Percentiles rank a stretch among this genome's conserved stretches.
Conservation (phyloP, 2,329 filamentous ascomycete genomes). For the Exophiala mesophila region DNA sequence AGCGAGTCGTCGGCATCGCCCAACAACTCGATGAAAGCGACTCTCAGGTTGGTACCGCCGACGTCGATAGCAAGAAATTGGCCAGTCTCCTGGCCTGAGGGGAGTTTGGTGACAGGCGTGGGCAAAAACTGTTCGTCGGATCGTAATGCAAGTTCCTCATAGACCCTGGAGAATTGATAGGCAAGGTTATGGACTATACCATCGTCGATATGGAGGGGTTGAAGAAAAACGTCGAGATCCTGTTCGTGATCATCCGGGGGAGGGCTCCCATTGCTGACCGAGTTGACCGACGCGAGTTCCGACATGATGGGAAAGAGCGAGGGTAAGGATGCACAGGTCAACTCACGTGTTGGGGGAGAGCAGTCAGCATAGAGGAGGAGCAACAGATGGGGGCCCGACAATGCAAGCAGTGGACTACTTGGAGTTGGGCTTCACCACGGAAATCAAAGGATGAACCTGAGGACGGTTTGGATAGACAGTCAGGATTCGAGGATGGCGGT, state of each 20-base stretch:
- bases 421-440: neutral
- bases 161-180: constrained; percentile 42
- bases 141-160: constrained; percentile 39
- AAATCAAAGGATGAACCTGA: constrained; percentile 6
- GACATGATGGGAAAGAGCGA: constrained; percentile 16
- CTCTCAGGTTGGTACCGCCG: constrained; percentile 52
- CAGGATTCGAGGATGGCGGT: constrained; percentile 1
- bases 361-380: neutral
- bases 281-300: constrained; percentile 21
- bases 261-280: constrained; percentile 24
- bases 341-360: neutral
- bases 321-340: neutral
- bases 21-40: constrained; percentile 52
- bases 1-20: constrained; percentile 37
- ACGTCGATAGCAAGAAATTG: constrained; percentile 55
- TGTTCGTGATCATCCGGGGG: constrained; percentile 30
- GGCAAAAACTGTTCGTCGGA: constrained; percentile 46
- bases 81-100: constrained; percentile 50
- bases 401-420: neutral
- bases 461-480: neutral
- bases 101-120: constrained; percentile 43
- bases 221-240: constrained; percentile 37
- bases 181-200: constrained; percentile 41
- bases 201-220: constrained; percentile 39
- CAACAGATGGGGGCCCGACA: neutral